Evolutionary conservation across 768 basidiomycete genomes (phyloP), one percentile per base, ranked within the genome.

Genomic region (Mycena chlorophos): DNA sequence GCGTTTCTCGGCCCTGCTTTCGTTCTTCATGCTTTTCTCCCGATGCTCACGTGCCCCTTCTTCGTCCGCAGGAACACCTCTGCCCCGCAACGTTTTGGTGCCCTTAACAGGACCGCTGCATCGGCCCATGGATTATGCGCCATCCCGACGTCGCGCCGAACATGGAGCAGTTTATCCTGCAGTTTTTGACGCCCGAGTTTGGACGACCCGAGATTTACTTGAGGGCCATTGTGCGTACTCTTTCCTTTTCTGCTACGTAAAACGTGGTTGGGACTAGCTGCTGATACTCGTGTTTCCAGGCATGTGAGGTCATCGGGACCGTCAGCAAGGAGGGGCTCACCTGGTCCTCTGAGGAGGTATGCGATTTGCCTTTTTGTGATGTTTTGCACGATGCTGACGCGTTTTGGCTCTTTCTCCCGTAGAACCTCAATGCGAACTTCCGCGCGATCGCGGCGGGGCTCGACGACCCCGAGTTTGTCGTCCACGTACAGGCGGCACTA

Each of bases 121-220:
- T 95, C 3, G 86, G 85, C 0, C 82, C 84, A 0, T 86, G 88
- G 73, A 87, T 94, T 63, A 88, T 92, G 84, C 83, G 84, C 50
- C 90, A 93, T 66, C 89, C 91, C 6, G 85, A 89, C 29, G 87
- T 93, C 56, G 87, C 84, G 64, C 74, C 73, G 52, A 83, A 79
- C 57, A 87, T 95, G 81, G 89, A 93, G 68, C 77, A 82, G 23
- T 92, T 95, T 69, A 73, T 92, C 63, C 54, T 87, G 28, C 81
- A 82, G 61, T 84, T 88, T 57, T 87, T 95, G 30, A 78, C 87
- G 45, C 88, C 88, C 10, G 87, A 86, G 67, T 88, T 94, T 62
- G 68, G 76, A 13, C 78, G 78, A 30, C 65, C 74, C 4, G 83
- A 92, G 57, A 83, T 87, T 0, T 93, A 88, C 67, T 76, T 95